phyloP scores from a whole-genome alignment of 2,329 filamentous ascomycete species.

The Colletotrichum siamense region DNA sequence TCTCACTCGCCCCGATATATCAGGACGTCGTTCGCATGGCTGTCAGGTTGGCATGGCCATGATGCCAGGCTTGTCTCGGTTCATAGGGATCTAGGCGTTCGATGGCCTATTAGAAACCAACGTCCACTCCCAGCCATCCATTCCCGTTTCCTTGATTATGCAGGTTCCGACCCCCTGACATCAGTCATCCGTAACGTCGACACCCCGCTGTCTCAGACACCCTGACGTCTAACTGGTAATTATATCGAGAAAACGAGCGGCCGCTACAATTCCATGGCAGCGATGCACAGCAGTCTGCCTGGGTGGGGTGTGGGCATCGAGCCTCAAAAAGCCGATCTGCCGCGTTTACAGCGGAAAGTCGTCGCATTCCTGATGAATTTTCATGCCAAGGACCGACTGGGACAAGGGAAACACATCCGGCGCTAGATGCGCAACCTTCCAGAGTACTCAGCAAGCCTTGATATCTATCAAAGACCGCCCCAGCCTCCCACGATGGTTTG shows the following conservation, averaged over 20 bases:
- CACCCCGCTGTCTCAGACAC: conserved; percentile 5
- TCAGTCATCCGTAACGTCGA: neutral
- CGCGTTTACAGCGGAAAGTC: neutral
- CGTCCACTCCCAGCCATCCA: neutral
- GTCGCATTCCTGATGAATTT: neutral
- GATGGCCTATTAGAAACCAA: neutral
- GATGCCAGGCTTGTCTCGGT: neutral
- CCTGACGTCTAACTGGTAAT: neutral
- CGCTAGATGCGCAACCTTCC: neutral
- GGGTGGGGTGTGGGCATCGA: neutral
- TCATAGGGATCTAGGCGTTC: neutral
- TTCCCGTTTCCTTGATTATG: neutral
- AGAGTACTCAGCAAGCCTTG: neutral
- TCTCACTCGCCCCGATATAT: neutral
- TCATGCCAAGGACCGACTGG: neutral
- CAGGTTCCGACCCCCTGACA: neutral
- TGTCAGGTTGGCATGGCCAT: neutral
- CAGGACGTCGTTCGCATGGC: neutral
- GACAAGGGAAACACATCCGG: neutral
- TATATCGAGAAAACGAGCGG: neutral
- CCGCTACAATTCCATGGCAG: neutral
- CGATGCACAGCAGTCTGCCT: neutral
- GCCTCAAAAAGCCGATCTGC: neutral
- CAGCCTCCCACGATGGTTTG: neutral
- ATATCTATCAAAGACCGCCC: neutral